A percentile compares a stretch with the other conserved stretches of the same genome.
Evolutionary conservation across 345 rosid species (phyloP).

Genomic region (Excoecaria cochinchinensis): DNA sequence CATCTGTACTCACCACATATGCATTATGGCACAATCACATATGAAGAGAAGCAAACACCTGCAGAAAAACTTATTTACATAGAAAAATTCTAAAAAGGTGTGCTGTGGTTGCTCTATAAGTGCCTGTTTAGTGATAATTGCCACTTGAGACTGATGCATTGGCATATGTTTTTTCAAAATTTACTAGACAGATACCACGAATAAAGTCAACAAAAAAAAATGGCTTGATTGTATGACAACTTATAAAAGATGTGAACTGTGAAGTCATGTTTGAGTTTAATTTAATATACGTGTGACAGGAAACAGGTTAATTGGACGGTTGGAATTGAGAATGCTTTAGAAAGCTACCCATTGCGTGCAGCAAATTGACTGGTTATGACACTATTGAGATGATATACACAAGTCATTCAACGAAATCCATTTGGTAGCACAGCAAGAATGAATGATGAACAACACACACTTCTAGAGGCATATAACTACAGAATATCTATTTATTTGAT

Average conservation of each 20-base stretch:
- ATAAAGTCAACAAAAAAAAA: not conserved
- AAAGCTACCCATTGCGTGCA: not conserved
- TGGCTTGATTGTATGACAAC: not conserved
- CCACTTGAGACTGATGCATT: not conserved
- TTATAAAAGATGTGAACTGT: not conserved
- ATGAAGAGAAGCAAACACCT: not conserved
- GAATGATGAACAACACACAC: not conserved
- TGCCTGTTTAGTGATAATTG: not conserved
- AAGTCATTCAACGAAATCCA: slow-evolving; percentile 2
- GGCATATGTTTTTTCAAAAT: not conserved
- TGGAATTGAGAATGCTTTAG: not conserved
- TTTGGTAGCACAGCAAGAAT: not conserved
- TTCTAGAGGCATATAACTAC: not conserved
- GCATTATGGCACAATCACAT: not conserved
- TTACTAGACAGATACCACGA: not conserved
- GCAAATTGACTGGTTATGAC: not conserved
- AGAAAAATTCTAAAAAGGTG: not conserved
- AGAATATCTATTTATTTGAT: not conserved
- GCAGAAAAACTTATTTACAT: not conserved
- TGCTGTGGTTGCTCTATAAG: not conserved
- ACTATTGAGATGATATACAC: not conserved
- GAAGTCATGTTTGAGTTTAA: not conserved
- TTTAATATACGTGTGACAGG: not conserved
- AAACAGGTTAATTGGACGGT: not conserved
- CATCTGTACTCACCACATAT: not conserved